Evolutionary conservation across 1,139 yeast genomes (phyloP).

Genomic region (Saccharomyces uvarum): DNA sequence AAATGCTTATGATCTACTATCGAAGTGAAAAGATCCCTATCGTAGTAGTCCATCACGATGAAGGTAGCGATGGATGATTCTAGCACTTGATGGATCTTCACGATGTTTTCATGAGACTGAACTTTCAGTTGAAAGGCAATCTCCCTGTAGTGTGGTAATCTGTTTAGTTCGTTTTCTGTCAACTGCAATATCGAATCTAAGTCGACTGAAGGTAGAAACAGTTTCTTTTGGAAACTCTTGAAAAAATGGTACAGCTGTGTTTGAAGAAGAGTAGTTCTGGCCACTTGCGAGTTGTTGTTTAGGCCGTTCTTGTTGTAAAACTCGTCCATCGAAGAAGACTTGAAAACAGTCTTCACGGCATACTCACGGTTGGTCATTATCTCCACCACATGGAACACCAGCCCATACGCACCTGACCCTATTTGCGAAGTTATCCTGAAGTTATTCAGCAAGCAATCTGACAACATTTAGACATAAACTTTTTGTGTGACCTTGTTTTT

Average conservation of each 20-base stretch:
- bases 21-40: conserved; percentile 72
- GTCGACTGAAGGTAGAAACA: conserved; percentile 28
- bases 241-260: conserved; percentile 26
- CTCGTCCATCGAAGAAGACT: conserved; percentile 24
- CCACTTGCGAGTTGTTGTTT: conserved; percentile 22
- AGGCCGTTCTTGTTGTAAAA: conserved; percentile 16
- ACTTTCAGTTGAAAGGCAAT: conserved; percentile 66
- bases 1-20: conserved; percentile 57
- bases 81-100: conserved; percentile 67
- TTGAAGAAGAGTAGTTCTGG: conserved; percentile 24
- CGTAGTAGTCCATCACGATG: conserved; percentile 73
- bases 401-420: conserved; percentile 89
- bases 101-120: conserved; percentile 68
- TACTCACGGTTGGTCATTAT: conserved; percentile 41
- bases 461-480: conserved; percentile 16
- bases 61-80: conserved; percentile 52
- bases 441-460: conserved; percentile 27
- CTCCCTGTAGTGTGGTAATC: conserved; percentile 42
- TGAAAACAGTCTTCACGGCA: conserved; percentile 71
- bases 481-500: background rate
- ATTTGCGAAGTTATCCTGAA: conserved; percentile 32
- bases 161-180: conserved; percentile 19
- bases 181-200: conserved; percentile 23
- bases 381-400: conserved; percentile 67
- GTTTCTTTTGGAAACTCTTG: conserved; percentile 21